These are phyloP conservation scores for Eleusine coracana DNA, from an alignment of 176 grass and related monocot species.

Conservation along the genomic window DNA sequence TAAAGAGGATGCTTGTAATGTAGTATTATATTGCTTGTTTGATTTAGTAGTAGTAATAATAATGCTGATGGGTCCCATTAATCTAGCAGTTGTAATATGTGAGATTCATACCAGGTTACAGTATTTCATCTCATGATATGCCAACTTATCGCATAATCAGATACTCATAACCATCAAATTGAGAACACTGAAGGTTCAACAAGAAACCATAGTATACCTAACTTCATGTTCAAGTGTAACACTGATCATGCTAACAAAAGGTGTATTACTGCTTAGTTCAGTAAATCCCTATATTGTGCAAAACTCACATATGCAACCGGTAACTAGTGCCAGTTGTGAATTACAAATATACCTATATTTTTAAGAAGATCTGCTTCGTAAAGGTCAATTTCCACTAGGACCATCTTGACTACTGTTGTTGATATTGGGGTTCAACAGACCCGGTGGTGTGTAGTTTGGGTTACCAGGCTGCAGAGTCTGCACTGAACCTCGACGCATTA, in stretches of 20 bases:
- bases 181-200: background rate
- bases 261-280: background rate
- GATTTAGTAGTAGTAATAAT: constrained; percentile 42
- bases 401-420: background rate
- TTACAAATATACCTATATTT: constrained; percentile 4
- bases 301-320: background rate
- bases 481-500: background rate
- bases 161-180: constrained; percentile 1
- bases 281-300: constrained; percentile 4
- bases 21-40: constrained; percentile 52
- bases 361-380: constrained; percentile 8
- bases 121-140: background rate
- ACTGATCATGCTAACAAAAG: background rate
- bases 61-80: background rate
- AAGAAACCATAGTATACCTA: background rate
- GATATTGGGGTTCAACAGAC: background rate
- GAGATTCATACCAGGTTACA: background rate
- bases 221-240: background rate
- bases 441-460: background rate
- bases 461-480: background rate
- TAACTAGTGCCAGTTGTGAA: background rate
- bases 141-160: constrained; percentile 2
- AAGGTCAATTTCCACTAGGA: constrained; percentile 7
- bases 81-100: background rate
- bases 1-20: constrained; percentile 40